These are phyloP conservation scores for Serpula lacrymans DNA, from an alignment of 768 basidiomycete genomes.

Conservation along the genomic window DNA sequence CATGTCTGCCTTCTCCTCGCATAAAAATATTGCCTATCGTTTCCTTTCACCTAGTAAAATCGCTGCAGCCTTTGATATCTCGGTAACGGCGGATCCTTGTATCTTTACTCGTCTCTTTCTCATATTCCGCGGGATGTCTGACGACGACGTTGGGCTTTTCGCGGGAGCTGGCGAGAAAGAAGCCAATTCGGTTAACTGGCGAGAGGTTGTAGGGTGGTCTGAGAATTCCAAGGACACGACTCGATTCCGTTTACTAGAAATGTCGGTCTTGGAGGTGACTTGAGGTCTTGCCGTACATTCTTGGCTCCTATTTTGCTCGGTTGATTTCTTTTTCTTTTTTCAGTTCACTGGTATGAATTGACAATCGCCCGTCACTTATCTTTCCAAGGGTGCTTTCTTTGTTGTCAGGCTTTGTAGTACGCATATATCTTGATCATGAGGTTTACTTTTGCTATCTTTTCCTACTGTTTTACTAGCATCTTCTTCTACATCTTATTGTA, in stretches of 20 bases:
- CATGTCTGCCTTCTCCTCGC: constrained; percentile 64
- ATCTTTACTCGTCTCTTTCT: constrained; percentile 83
- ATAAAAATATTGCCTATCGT: constrained; percentile 89
- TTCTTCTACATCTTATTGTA: background rate
- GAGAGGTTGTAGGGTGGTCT: constrained; percentile 75
- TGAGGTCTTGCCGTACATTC: constrained; percentile 31
- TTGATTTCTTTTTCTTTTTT: constrained; percentile 1
- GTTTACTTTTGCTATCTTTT: background rate
- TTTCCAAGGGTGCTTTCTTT: too few species aligned
- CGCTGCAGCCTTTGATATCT: constrained; percentile 83
- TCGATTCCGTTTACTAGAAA: constrained; percentile 77
- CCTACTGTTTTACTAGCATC: background rate
- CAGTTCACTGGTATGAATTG: too few species aligned
- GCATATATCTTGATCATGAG: too few species aligned
- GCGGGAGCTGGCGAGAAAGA: constrained; percentile 83
- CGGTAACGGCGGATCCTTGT: constrained; percentile 77
- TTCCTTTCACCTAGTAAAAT: constrained; percentile 78
- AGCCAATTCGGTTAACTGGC: constrained; percentile 78
- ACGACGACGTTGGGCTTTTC: constrained; percentile 75
- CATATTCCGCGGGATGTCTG: constrained; percentile 78
- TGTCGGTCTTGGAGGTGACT: constrained; percentile 69
- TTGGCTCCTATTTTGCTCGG: background rate
- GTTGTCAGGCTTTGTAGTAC: too few species aligned
- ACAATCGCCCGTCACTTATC: too few species aligned
- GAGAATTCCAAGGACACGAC: constrained; percentile 74